phyloP scores from a whole-genome alignment of 208 protist genomes.

The Borovskyia barvae region DNA sequence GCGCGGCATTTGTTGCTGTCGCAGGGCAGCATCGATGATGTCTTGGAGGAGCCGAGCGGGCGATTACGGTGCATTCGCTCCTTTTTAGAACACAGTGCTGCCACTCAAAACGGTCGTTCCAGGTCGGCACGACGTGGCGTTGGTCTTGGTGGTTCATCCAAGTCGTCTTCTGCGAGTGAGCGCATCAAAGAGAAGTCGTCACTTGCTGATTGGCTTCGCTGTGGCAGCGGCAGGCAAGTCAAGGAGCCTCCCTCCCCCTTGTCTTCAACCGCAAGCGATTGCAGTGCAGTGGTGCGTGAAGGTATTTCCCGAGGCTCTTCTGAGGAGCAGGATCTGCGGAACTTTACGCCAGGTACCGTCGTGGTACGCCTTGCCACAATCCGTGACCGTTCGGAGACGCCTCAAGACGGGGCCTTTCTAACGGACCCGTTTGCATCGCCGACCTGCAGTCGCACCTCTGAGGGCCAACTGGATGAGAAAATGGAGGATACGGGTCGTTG shows the following conservation, averaged over 20 bases:
- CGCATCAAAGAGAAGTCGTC: conserved; percentile 18
- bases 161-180: background rate
- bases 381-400: conserved; percentile 29
- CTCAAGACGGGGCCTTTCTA: conserved; percentile 39
- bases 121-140: background rate
- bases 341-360: conserved; percentile 30
- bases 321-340: conserved; percentile 15
- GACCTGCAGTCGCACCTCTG: conserved; percentile 20
- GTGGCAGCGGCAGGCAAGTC: conserved; percentile 17
- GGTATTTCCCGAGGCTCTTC: background rate
- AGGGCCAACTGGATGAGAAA: conserved; percentile 22
- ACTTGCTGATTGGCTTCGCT: conserved; percentile 22
- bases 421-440: conserved; percentile 9
- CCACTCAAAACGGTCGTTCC: background rate
- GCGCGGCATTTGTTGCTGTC: conserved; percentile 75
- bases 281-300: background rate
- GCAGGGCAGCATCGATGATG: conserved; percentile 85
- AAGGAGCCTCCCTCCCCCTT: conserved; percentile 12
- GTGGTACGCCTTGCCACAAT: conserved; percentile 59
- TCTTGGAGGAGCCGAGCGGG: conserved; percentile 41
- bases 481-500: conserved; percentile 47
- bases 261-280: background rate
- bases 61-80: conserved; percentile 35
- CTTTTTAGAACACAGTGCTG: conserved; percentile 21
- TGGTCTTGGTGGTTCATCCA: too few species aligned